Base-by-base conservation (phyloP, 1,139 yeast species). In the Taiozyma sp. region DNA sequence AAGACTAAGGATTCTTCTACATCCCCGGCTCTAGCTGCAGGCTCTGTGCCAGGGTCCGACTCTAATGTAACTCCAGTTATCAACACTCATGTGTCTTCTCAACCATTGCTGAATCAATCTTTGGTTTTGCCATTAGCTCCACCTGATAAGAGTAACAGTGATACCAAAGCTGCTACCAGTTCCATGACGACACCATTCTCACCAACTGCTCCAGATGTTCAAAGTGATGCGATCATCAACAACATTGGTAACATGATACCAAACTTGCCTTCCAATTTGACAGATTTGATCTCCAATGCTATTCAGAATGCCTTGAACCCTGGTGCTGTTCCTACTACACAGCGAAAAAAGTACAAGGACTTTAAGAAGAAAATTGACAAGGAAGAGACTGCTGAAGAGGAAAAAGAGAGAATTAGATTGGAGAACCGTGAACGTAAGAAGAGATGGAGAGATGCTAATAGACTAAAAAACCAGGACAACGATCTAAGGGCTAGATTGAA, bases 361-460 rank as follows among this genome's bases (percentile, higher is more conserved):
- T 47, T 28, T 47, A 58, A 52, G 54, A 48, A 30, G 53, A 54
- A 47, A 32, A 14, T 22, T 28, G 49, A 46, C 27, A 46, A 53
- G 46, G 47, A 56, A 47, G 65, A 62, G 44, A 61, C 64, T 19
- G 63, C 63, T 1, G 65, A 61, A 45, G 72, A 71, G 47, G 73
- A 70, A 30, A 80, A 79, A 54, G 95, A 87, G 57, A 76, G 83
- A 56, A 73, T 81, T 10, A 71, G 89, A 43, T 65, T 80, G 29
- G 96, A 85, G 51, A 91, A 91, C 61, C 76, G 96, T 48, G 93
- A 87, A 56, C 76, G 98, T 41, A 93, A 93, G 70, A 85, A 91
- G 70, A 81, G 83, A 59, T 93, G 98, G 98, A 80, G 98, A 64
- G 93, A 84, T 55, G 84, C 82, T 39, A 91, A 92, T 65, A 79